phyloP scores from a whole-genome alignment of 2,329 filamentous ascomycete species.

The Stagonosporopsis chrysanthemi region DNA sequence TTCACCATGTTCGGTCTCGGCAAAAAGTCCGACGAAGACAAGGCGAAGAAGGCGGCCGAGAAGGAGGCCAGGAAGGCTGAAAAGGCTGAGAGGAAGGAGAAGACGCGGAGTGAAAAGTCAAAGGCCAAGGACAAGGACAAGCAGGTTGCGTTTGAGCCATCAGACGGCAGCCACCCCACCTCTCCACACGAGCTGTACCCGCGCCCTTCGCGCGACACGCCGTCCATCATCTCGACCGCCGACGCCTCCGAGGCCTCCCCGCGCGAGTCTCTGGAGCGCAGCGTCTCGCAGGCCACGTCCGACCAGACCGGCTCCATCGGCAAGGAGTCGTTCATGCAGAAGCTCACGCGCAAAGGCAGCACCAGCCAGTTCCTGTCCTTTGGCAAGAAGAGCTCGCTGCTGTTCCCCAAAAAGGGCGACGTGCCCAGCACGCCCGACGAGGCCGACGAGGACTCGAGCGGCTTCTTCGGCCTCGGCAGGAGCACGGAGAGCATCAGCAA shows the following conservation, averaged over 20 bases:
- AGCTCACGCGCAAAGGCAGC: conserved; percentile 57
- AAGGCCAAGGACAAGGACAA: conserved; percentile 44
- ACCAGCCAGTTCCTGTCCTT: conserved; percentile 55
- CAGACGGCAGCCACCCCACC: conserved; percentile 17
- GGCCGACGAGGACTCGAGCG: conserved; percentile 47
- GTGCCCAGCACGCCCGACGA: conserved; percentile 49
- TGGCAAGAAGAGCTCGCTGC: conserved; percentile 45
- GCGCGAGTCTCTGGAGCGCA: conserved; percentile 52
- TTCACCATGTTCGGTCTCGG: conserved; percentile 65
- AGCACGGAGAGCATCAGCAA: conserved; percentile 38
- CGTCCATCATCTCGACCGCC: conserved; percentile 52
- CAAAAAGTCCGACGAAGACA: conserved; percentile 45
- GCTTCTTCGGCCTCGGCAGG: conserved; percentile 33
- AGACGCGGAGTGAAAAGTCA: conserved; percentile 47
- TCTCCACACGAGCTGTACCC: conserved; percentile 40
- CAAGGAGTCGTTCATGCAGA: conserved; percentile 59
- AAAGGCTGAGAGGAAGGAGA: conserved; percentile 49
- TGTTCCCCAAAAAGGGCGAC: conserved; percentile 44
- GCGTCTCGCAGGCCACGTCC: conserved; percentile 48
- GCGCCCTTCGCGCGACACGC: conserved; percentile 54
- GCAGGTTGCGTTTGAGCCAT: conserved; percentile 31
- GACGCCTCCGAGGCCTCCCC: conserved; percentile 47
- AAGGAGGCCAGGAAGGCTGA: conserved; percentile 47
- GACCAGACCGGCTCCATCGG: conserved; percentile 45
- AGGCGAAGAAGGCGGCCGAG: conserved; percentile 44